Evolutionary conservation across 108 stramenopile genomes (phyloP), one percentile per base, ranked within the genome.

Genomic region (Hondaea fermentalgiana): DNA sequence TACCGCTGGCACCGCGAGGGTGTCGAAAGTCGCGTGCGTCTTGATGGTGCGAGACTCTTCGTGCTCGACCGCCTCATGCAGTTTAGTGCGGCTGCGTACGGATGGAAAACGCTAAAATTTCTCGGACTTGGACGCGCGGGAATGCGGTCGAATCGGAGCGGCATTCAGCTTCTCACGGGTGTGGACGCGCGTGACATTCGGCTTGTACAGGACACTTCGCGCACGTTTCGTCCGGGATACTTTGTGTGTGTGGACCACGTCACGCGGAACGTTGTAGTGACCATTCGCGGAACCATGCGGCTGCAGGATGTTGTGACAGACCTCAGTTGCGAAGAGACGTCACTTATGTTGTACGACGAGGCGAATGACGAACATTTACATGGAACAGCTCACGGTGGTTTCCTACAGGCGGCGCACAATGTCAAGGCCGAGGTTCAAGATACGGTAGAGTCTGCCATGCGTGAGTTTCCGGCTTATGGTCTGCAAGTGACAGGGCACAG

Each of bases 161-260:
- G 76, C 6, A 83, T 83, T 3, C 17, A 83, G 51, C 49, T 83
- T 12, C 76, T 83, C 28, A 83, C 76, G 45, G 76, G 51, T 45
- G 51, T 83, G 1, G 45, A 12, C 76, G 49, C n/a, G 49, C 45
- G 28, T 12, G 76, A 83, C 76, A 83, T 83, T 45, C 12, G 19
- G 19, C 25, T 83, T 23, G 49, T 83, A 6, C 49, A 83, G 76
- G 76, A 83, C 0, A 53, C 45, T 6, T 53, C 49, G n/a, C 45
- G 51, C 49, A 23, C 49, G 4, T 83, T 83, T 35, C 6, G 76
- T 3, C 76, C 76, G 14, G 76, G 76, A 12, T 45, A 83, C 51
- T 83, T 53, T 53, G 76, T 83, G 23, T 83, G 76, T 45, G 51
- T 83, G 45, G 76, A 83, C 51, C 76, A 83, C 76, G 76, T 45